These are phyloP conservation scores for Dactylellina leptospora DNA, from an alignment of 2,329 filamentous ascomycete species.

Conservation along the genomic window DNA sequence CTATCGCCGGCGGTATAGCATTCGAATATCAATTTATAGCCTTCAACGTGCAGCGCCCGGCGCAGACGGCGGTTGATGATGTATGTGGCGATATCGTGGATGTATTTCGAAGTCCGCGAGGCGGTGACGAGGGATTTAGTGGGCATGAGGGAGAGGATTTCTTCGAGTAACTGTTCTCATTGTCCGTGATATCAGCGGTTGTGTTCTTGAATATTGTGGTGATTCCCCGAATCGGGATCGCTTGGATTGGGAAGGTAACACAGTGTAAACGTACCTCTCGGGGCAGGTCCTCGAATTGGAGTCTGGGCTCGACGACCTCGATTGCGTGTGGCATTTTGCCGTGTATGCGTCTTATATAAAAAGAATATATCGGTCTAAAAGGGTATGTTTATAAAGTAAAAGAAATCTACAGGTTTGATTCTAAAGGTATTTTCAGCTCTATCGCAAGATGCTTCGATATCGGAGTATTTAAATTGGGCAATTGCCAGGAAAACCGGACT, in stretches of 20 bases:
- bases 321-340: constrained; percentile 44
- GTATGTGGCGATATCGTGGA: constrained; percentile 47
- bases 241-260: constrained; percentile 46
- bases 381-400: constrained; percentile 5
- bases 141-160: constrained; percentile 46
- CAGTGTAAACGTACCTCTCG: constrained; percentile 42
- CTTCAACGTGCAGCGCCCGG: constrained; percentile 23
- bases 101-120: constrained; percentile 36
- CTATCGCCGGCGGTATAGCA: constrained; percentile 33
- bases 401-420: constrained; percentile 21
- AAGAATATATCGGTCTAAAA: neutral
- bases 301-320: constrained; percentile 21
- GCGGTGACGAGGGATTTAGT: constrained; percentile 24
- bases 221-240: neutral
- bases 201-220: neutral
- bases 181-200: too few species aligned
- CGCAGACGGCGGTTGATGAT: constrained; percentile 38
- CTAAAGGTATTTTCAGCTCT: neutral
- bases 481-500: neutral
- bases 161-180: constrained; percentile 35
- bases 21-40: constrained; percentile 35
- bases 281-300: constrained; percentile 34
- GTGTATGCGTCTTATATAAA: neutral
- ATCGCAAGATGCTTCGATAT: constrained; percentile 19
- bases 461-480: constrained; percentile 13